Conservation (phyloP, 129 eudicot species). For the Mikania micrantha region DNA sequence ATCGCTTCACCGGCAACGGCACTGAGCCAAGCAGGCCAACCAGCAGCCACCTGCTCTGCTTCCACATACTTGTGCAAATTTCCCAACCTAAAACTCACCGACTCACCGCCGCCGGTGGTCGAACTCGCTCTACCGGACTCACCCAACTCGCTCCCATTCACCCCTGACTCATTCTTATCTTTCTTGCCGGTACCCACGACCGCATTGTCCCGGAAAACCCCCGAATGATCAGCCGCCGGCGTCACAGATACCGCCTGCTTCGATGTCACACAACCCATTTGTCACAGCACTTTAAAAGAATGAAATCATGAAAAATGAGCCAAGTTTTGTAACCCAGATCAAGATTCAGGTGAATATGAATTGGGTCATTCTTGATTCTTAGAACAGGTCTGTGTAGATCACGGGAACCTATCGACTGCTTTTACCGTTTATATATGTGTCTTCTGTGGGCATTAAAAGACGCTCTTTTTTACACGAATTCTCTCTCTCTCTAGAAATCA, state of each 20-base stretch:
- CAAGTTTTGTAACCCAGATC: no score
- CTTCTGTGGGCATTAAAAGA: neutral
- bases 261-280: constrained; percentile 87
- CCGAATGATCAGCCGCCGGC: constrained; percentile 84
- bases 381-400: constrained; percentile 9
- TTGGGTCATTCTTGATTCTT: constrained; percentile 8
- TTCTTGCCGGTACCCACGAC: constrained; percentile 46
- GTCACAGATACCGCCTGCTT: constrained; percentile 91
- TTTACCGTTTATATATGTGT: constrained; percentile 12
- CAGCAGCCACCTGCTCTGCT: no score
- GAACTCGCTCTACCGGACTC: no score
- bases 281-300: neutral
- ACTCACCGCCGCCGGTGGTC: no score
- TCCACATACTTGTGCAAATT: no score
- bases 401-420: constrained; percentile 24
- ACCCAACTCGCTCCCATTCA: no score
- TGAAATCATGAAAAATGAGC: neutral
- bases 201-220: constrained; percentile 53
- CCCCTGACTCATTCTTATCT: no score
- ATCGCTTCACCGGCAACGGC: constrained; percentile 47
- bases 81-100: no score
- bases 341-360: constrained; percentile 24
- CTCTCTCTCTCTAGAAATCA: constrained; percentile 10
- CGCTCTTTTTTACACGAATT: neutral
- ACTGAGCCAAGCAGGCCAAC: no score